Base-by-base conservation (phyloP, 2,329 filamentous ascomycete genomes). In the Davidsoniella neocaledoniae region DNA sequence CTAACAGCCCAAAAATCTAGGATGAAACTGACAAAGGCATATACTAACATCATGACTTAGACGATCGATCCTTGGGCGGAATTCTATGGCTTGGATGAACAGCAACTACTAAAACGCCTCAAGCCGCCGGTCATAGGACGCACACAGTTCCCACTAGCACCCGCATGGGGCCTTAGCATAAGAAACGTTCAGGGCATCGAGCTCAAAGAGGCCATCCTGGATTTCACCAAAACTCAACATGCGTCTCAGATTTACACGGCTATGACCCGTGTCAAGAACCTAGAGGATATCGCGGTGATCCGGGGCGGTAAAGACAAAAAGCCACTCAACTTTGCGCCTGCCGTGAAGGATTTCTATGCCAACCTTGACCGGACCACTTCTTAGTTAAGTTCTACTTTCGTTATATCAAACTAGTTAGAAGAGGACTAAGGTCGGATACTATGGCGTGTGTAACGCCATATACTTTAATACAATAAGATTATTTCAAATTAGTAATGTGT, bases 361-460 rank as follows among this genome's bases (percentile, higher is more conserved):
- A 33, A 33, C 8, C 17, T 16, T 43, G 9, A 4, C 4, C 19
- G 17, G 39, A 6, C 39, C 29, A 33, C 38, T 17, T 10, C 38
- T 41, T 41, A 10, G 38, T 14, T 14, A 4, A 17, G 38, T 17
- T n/a, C 38, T 41, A 17, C 61, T 17, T 5, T 2, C 39, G 12
- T 21, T 23, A 17, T 9, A 2, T 23, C 21, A 23, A 23, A 23
- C 21, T 23, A 5, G 21, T 23, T 23, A 4, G 5, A 23, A 5
- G 4, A 23, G 21, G 21, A 23, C 1, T 5, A 23, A 23, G 21
- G 29, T 5, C 12, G 29, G 29, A 9, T 33, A 33, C 29, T 12
- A 33, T 33, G 29, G 6, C 29, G 12, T 33, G 8, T 33, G 26
- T 33, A 5, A 33, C 29, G 5, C 29, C 2, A 33, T 33, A 33